Conservation (phyloP, 192 early-diverging fungal genomes). For the Backusella sp. region DNA sequence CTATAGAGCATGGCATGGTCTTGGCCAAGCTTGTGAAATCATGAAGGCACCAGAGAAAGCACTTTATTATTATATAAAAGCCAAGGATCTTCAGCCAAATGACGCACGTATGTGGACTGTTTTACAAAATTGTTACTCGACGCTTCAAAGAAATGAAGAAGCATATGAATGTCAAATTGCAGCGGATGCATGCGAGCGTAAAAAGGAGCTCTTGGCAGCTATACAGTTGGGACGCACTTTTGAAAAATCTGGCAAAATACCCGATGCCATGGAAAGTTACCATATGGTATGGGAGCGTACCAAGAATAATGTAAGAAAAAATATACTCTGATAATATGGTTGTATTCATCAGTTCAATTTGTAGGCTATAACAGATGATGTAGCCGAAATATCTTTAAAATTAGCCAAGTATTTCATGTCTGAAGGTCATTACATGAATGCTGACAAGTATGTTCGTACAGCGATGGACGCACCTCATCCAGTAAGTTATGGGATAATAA, state of each 20-base stretch:
- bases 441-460: constrained; percentile 39
- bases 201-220: constrained; percentile 43
- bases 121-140: constrained; percentile 68
- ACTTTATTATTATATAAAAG: constrained; percentile 78
- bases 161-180: constrained; percentile 78
- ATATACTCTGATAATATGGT: not conserved
- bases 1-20: constrained; percentile 89
- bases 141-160: constrained; percentile 38
- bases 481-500: constrained; percentile 11
- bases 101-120: constrained; percentile 89
- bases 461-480: constrained; percentile 30
- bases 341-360: not conserved
- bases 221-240: constrained; percentile 60
- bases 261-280: constrained; percentile 62
- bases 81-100: constrained; percentile 68
- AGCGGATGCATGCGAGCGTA: constrained; percentile 57
- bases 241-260: constrained; percentile 49
- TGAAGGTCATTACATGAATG: constrained; percentile 35
- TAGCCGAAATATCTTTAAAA: constrained; percentile 28
- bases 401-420: constrained; percentile 31
- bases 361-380: constrained; percentile 12
- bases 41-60: constrained; percentile 81
- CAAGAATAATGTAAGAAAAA: constrained; percentile 10
- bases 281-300: constrained; percentile 32
- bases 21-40: constrained; percentile 89